Percentiles rank a stretch among this genome's conserved stretches.
phyloP scores from a whole-genome alignment of 192 early-diverging fungal species.

The Physocladia obscura region DNA sequence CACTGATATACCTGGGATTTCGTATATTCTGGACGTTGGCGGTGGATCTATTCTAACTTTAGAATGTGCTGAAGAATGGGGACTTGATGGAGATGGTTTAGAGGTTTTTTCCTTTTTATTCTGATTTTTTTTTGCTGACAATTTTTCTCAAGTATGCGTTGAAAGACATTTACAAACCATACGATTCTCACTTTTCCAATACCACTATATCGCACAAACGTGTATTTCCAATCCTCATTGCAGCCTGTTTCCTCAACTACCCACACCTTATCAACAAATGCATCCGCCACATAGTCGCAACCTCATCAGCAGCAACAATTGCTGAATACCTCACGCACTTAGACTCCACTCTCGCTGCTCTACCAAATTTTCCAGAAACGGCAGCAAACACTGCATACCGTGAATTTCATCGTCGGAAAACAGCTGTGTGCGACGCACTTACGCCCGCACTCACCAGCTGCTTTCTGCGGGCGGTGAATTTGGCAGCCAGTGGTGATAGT shows the following conservation, averaged over 20 bases:
- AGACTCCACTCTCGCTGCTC: constrained; percentile 22
- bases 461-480: constrained; percentile 16
- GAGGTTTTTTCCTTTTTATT: not conserved
- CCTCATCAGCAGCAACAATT: constrained; percentile 18
- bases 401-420: constrained; percentile 4
- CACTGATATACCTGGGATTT: not conserved
- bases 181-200: not conserved
- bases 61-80: not conserved
- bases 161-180: constrained; percentile 2
- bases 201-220: not conserved
- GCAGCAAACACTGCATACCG: not conserved
- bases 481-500: not conserved
- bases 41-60: not conserved
- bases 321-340: constrained; percentile 19
- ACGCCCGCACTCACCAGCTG: constrained; percentile 1
- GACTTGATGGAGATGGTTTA: not conserved
- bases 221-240: constrained; percentile 19
- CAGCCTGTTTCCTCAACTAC: constrained; percentile 44
- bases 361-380: not conserved
- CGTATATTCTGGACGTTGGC: constrained; percentile 5
- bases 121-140: not conserved
- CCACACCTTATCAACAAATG: constrained; percentile 28
- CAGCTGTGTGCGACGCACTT: not conserved
- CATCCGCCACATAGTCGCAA: constrained; percentile 12
- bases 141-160: constrained; percentile 9